phyloP scores from a whole-genome alignment of 2,329 filamentous ascomycete genomes.

The Phoma sp. region DNA sequence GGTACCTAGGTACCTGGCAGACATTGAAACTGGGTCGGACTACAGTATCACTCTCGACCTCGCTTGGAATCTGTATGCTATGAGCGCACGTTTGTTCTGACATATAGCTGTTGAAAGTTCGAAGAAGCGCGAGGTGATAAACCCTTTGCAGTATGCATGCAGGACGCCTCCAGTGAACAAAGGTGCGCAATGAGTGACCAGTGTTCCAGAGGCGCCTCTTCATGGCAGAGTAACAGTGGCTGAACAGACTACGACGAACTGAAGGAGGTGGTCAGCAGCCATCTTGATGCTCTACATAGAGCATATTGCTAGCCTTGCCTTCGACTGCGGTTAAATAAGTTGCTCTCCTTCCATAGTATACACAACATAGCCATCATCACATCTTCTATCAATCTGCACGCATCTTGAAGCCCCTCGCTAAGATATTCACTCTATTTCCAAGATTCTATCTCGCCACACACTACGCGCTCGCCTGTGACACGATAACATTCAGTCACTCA shows the following conservation, averaged over 20 bases:
- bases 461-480: conserved; percentile 1
- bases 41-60: conserved; percentile 6
- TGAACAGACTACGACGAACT: conserved; percentile 29
- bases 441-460: neutral
- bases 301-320: conserved; percentile 15
- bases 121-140: neutral
- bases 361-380: neutral
- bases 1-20: conserved; percentile 25
- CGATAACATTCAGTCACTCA: conserved; percentile 2
- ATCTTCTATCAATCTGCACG: neutral
- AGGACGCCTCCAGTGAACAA: neutral
- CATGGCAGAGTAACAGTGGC: conserved; percentile 38
- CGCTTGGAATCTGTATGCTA: neutral
- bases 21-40: conserved; percentile 3
- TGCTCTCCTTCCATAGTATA: neutral
- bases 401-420: neutral
- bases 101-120: neutral
- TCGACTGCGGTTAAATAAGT: conserved; percentile 25
- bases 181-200: conserved; percentile 16
- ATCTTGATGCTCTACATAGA: conserved; percentile 14
- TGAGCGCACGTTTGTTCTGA: neutral
- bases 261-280: conserved; percentile 29
- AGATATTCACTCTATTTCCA: neutral
- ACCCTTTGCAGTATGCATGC: neutral
- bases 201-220: conserved; percentile 21